Evolutionary conservation across 83 land plant species (phyloP), one percentile per base, ranked within the genome.

Genomic region (Thuja plicata): DNA sequence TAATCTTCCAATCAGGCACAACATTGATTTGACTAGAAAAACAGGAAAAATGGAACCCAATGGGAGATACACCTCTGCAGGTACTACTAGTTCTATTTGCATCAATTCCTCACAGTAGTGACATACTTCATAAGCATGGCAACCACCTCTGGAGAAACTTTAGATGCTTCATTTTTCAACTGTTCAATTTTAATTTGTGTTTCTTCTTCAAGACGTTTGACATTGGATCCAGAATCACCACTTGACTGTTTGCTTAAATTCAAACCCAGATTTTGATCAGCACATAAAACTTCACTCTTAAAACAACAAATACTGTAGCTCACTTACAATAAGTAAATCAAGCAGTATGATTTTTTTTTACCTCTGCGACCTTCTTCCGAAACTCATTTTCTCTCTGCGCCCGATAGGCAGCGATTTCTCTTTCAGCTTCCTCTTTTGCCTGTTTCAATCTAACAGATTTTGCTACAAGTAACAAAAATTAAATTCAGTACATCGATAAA

Each of bases 351-450:
- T 30, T n/a, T 7, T 41, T 41, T 41, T 43, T 27, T 88, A 94
- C 96, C 96, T 93, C 96, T 60, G 92, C 92, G 79, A 94, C 88
- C 89, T 95, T 97, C 92, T 89, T 94, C 90, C 91, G 94, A 85
- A 95, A 97, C 41, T 95, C 95, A 48, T 86, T 90, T 90, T 97
- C 98, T 89, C 93, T 88, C 40, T 94, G 98, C 19, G 97, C 94
- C 60, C 97, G 92, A 88, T 90, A 95, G 41, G 91, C 93, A 82
- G 98, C 98, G 87, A 94, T 90, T 88, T 97, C 98, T 86, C 89
- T 94, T 81, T 94, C 96, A 86, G 98, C 98, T 89, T 97, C 97
- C 73, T 97, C 98, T 87, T 97, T 97, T 37, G 98, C 98, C 86
- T 97, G 97, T 86, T 93, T 94, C 91, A 97, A 88, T 87, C 98